A percentile compares a stretch with the other conserved stretches of the same genome.
These are phyloP conservation scores for Haplographium delicatum DNA, from an alignment of 495 filamentous ascomycete species.

Conservation along the genomic window DNA sequence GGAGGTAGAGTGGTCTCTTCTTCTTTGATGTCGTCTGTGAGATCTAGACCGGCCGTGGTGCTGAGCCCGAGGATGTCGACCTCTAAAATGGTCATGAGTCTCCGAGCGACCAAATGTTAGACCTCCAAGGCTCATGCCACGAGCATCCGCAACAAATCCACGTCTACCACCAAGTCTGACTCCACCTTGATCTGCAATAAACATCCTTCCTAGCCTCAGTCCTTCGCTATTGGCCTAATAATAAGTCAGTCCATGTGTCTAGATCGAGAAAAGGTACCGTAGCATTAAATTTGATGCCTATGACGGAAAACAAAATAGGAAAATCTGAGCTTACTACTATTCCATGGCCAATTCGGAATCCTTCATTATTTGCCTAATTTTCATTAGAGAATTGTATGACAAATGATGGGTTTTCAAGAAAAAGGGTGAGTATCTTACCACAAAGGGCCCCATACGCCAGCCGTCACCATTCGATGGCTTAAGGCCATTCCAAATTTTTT, in stretches of 20 bases:
- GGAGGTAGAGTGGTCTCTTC: constrained; percentile 8
- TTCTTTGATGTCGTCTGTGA: background rate
- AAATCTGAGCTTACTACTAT: background rate
- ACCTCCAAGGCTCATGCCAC: constrained; percentile 30
- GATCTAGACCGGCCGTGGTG: constrained; percentile 11
- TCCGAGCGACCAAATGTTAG: constrained; percentile 6
- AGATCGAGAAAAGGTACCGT: too few species aligned
- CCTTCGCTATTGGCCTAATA: background rate
- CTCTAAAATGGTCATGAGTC: constrained; percentile 3
- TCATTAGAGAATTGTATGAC: background rate
- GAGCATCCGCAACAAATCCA: constrained; percentile 22
- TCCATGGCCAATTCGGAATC: constrained; percentile 7
- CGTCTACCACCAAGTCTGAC: constrained; percentile 6
- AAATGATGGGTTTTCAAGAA: too few species aligned
- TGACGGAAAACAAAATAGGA: too few species aligned
- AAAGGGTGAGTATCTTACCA: background rate
- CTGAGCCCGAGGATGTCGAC: background rate
- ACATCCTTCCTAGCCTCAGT: constrained; percentile 1
- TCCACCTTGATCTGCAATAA: constrained; percentile 13
- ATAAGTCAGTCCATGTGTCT: background rate
- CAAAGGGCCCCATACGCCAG: background rate
- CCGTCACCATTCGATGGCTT: background rate
- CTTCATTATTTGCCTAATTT: constrained; percentile 6
- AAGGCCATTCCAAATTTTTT: background rate
- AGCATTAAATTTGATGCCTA: too few species aligned